These are phyloP conservation scores for Leucosporidium creatinivorum DNA, from an alignment of 768 basidiomycete species.

Conservation along the genomic window DNA sequence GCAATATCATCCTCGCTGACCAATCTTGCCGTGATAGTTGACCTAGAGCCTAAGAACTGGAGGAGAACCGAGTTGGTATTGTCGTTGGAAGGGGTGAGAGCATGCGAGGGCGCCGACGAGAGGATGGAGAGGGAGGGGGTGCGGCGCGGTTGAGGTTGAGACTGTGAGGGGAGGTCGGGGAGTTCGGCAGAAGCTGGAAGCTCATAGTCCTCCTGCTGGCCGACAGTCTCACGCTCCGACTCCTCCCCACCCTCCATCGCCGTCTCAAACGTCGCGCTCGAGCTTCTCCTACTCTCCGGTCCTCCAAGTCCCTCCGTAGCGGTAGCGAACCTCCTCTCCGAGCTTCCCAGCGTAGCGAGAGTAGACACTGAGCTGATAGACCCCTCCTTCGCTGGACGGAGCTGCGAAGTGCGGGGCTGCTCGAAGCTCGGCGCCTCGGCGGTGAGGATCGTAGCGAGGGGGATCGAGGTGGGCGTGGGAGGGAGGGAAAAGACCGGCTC, in stretches of 20 bases:
- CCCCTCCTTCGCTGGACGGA: neutral
- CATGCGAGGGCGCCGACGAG: neutral
- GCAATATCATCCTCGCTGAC: neutral
- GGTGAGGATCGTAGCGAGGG: neutral
- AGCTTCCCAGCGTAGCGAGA: neutral
- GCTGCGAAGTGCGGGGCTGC: neutral
- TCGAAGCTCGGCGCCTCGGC: neutral
- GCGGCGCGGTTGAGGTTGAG: too few relatives aligned
- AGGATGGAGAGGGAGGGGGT: neutral
- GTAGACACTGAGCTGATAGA: neutral
- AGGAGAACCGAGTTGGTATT: neutral
- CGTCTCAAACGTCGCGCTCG: neutral
- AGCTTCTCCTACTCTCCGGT: neutral
- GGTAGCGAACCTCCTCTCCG: neutral
- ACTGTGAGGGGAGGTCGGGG: too few relatives aligned
- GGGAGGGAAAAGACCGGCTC: neutral
- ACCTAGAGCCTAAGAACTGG: neutral
- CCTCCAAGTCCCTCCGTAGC: neutral
- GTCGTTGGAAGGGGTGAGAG: neutral
- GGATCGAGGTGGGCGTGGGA: neutral
- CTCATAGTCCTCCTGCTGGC: too few relatives aligned
- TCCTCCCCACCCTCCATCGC: neutral
- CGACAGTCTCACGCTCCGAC: neutral
- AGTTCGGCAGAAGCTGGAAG: too few relatives aligned
- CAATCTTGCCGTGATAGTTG: neutral